Evolutionary conservation across 805 yeast genomes (phyloP), one percentile per base, ranked within the genome.

Genomic region (Wickerhamiella australiensis): DNA sequence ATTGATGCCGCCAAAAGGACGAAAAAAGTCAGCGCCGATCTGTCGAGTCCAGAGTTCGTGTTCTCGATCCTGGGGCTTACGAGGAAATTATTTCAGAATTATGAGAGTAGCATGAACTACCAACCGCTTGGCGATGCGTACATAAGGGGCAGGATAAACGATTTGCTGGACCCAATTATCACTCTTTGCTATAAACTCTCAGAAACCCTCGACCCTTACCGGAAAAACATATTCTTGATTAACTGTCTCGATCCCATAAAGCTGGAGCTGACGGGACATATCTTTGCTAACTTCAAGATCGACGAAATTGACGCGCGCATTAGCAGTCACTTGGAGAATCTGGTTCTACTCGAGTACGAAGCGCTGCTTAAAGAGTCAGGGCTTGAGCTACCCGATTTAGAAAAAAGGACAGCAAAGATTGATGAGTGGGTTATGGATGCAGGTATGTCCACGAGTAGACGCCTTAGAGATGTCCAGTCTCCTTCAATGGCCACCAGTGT

Each of bases 1-100:
- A 63, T 35, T 53, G 72, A 15, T 62, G 61, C 42, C 47, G 73
- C 72, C 37, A 52, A 46, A 22, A 40, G 29, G 38, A 11, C 21
- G 18, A 44, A 37, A 27, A 42, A 42, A 17, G 37, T 44, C 17
- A 29, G 46, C 2, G 11, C 26, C 25, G 85, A 85, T 53, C 67
- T 84, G 20, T 76, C 80, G 53, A 79, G 94, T 3, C 95, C 96
- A 0, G 94, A 84, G 52, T 88, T 94, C 87, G 66, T 84, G 20
- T 68, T 75, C 45, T 80, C 77, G n/a, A 78, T 80, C 56, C 72
- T 82, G 44, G 67, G 76, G 0, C 81, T 77, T 13, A 68, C 82
- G 25, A 68, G 80, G 50, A 77, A 77, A 1, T 63, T 85, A 1
- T 72, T 82, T 53, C 78, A 77, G 23, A 61, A 65, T 31, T 65